Evolutionary conservation across 768 basidiomycete genomes (phyloP).

Genomic region (Zangia roseola): DNA sequence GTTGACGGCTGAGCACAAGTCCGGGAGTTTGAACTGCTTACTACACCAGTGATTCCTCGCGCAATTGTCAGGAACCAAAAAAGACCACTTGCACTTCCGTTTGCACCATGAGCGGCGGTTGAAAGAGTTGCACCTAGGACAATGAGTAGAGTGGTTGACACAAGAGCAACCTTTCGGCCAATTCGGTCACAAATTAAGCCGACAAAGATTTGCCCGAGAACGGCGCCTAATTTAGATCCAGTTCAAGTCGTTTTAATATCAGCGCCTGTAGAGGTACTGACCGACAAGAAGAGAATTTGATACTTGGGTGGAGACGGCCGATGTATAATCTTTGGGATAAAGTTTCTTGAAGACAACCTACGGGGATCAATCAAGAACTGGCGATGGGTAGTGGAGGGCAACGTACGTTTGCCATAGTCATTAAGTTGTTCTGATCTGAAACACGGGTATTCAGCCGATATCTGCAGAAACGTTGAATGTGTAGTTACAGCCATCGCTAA

Average conservation of each 20-base stretch:
- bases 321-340: conserved; percentile 62
- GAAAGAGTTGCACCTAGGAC: conserved; percentile 66
- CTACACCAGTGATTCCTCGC: conserved; percentile 67
- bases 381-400: background rate
- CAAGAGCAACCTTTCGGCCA: conserved; percentile 75
- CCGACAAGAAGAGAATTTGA: conserved; percentile 72
- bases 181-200: conserved; percentile 71
- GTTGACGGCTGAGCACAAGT: conserved; percentile 1
- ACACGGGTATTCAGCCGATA: conserved; percentile 3
- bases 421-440: conserved; percentile 66
- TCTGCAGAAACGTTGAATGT: background rate
- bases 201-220: conserved; percentile 59
- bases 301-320: conserved; percentile 61
- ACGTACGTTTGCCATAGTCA: conserved; percentile 65
- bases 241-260: conserved; percentile 1
- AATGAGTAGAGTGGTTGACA: conserved; percentile 65
- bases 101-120: conserved; percentile 64
- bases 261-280: conserved; percentile 25
- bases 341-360: conserved; percentile 65
- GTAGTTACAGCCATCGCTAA: conserved; percentile 57
- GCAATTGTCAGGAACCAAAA: conserved; percentile 78
- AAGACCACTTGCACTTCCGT: conserved; percentile 54
- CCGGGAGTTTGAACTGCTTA: conserved; percentile 28
- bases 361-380: conserved; percentile 11
- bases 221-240: conserved; percentile 43